These are phyloP conservation scores for Penicillium occitanis DNA, from an alignment of 2,329 filamentous ascomycete genomes.

Conservation along the genomic window DNA sequence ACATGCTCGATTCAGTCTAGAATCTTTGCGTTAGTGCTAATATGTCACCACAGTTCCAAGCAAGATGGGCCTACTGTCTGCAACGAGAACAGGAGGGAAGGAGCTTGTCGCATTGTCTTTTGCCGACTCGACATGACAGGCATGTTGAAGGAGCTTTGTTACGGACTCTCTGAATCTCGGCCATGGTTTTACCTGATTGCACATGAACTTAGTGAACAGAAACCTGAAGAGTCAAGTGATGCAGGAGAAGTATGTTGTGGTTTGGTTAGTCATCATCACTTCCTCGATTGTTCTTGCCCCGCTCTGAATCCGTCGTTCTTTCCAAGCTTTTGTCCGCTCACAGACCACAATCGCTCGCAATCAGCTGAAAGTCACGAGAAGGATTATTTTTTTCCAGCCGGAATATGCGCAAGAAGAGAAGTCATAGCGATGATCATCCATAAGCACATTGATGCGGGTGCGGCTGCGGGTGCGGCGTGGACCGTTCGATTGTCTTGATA, in stretches of 20 bases:
- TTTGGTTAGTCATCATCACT: neutral
- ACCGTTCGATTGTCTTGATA: neutral
- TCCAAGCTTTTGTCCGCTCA: too few relatives aligned
- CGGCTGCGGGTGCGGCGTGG: neutral
- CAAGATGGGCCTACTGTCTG: neutral
- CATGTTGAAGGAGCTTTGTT: neutral
- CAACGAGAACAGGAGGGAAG: neutral
- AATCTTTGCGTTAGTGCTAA: neutral
- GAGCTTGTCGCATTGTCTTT: neutral
- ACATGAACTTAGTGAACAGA: neutral
- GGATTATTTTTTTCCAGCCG: too few relatives aligned
- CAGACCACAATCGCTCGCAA: too few relatives aligned
- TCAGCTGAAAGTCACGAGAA: too few relatives aligned
- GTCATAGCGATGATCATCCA: too few relatives aligned
- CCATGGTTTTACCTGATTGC: neutral
- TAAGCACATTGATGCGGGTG: neutral
- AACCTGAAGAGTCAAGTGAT: neutral
- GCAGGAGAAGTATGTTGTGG: neutral
- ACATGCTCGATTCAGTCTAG: neutral
- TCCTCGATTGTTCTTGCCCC: too few relatives aligned
- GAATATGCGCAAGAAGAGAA: too few relatives aligned
- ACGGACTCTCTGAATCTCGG: neutral
- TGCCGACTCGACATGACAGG: neutral
- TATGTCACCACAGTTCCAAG: neutral
- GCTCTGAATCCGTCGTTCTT: too few relatives aligned